A percentile compares a stretch with the other conserved stretches of the same genome.
Conservation (phyloP, 2,329 filamentous ascomycete species). For the Paraphoma chrysanthemicola region DNA sequence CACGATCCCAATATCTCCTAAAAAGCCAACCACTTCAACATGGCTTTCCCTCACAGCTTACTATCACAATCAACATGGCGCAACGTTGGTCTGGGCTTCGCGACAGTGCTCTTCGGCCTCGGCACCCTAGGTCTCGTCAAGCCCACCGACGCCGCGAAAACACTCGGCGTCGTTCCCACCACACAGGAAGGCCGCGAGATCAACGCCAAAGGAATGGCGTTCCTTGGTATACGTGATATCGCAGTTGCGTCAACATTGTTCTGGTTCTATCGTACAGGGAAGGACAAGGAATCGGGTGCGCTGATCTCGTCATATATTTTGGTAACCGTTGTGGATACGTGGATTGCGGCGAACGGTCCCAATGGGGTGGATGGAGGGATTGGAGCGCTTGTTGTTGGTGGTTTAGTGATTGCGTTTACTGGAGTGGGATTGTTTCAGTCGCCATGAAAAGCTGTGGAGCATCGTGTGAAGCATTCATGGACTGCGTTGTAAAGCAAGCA, state of each 20-base stretch:
- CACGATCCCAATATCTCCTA: too few relatives aligned
- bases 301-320: not conserved
- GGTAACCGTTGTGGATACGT: not conserved
- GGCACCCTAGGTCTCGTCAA: not conserved
- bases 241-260: slow-evolving; percentile 2
- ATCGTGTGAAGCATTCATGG: not conserved
- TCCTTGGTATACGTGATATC: slow-evolving; percentile 15
- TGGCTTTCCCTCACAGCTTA: not conserved
- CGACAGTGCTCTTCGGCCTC: slow-evolving; percentile 8
- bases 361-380: not conserved
- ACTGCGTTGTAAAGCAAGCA: not conserved
- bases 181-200: not conserved
- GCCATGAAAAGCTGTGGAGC: not conserved
- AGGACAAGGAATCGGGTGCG: not conserved
- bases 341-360: not conserved
- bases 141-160: not conserved
- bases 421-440: not conserved
- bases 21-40: not conserved
- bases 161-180: not conserved
- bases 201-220: slow-evolving; percentile 9
- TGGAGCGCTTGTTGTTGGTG: not conserved
- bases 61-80: slow-evolving; percentile 5
- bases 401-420: not conserved
- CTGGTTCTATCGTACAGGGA: not conserved
- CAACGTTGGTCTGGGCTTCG: slow-evolving; percentile 9